These are phyloP conservation scores for Pontederia paniculata DNA, from an alignment of 176 grass and related monocot species.

Conservation along the genomic window DNA sequence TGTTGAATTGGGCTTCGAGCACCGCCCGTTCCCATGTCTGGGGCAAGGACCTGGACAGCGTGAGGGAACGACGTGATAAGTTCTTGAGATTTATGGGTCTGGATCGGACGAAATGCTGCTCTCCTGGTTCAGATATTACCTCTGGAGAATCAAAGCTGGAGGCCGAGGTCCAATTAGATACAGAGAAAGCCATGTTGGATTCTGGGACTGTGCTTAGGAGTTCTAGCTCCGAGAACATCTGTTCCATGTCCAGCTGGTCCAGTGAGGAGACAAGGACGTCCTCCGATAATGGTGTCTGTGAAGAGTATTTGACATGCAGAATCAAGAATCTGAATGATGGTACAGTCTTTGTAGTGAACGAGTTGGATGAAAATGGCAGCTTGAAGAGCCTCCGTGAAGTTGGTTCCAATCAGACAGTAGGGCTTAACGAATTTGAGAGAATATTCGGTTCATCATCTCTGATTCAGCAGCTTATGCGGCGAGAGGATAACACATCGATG, in stretches of 20 bases:
- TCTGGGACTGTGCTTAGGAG: not conserved
- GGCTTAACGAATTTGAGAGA: constrained; percentile 44
- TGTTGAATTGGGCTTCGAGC: constrained; percentile 5
- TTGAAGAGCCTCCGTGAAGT: constrained; percentile 39
- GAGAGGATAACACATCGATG: constrained; percentile 28
- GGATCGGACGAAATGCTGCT: not conserved
- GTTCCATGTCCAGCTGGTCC: constrained; percentile 24
- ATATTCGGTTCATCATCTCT: constrained; percentile 51
- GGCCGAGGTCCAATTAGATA: not conserved
- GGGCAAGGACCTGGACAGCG: constrained; percentile 34
- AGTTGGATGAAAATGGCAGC: constrained; percentile 56
- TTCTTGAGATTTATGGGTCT: constrained; percentile 50
- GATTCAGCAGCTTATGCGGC: constrained; percentile 59
- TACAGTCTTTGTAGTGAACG: constrained; percentile 49
- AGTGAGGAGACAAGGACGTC: constrained; percentile 14
- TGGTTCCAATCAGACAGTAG: constrained; percentile 42
- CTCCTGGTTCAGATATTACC: not conserved
- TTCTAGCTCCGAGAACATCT: constrained; percentile 11
- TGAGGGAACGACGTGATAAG: constrained; percentile 42
- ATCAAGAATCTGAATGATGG: constrained; percentile 86
- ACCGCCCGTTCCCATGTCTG: constrained; percentile 39
- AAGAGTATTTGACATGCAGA: constrained; percentile 21
- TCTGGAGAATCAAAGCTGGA: constrained; percentile 9
- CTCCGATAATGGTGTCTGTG: not conserved
- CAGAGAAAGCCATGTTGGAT: not conserved